Evolutionary conservation across 495 filamentous ascomycete genomes (phyloP).

Genomic region (Hypoxylon subgilvum): DNA sequence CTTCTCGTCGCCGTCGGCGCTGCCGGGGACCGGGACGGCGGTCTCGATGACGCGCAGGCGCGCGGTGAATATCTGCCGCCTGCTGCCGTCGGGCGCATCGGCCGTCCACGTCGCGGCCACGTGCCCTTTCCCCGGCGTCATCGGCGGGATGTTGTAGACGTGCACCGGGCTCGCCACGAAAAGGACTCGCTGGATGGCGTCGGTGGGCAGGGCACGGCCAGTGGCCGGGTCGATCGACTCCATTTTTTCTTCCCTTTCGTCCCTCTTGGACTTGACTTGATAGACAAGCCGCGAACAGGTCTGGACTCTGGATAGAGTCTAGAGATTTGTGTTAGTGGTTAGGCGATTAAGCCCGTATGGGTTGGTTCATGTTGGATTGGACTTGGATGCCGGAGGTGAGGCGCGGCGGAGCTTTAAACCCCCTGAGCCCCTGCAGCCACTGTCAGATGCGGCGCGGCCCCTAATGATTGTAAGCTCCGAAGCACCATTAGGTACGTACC

Average conservation of each 20-base stretch:
- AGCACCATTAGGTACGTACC: constrained; percentile 15
- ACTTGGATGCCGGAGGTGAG: no score
- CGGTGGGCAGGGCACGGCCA: constrained; percentile 60
- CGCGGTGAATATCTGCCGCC: constrained; percentile 78
- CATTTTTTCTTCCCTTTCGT: constrained; percentile 35
- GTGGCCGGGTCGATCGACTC: constrained; percentile 64
- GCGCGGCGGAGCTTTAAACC: constrained; percentile 20
- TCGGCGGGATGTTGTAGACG: constrained; percentile 79
- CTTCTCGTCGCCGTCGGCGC: constrained; percentile 46
- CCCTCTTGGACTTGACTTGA: background rate
- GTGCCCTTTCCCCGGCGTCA: constrained; percentile 73
- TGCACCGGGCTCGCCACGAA: constrained; percentile 73
- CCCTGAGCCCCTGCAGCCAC: constrained; percentile 26
- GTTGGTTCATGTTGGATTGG: no score
- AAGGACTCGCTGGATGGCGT: constrained; percentile 79
- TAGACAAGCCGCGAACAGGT: background rate
- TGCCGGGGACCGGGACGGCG: constrained; percentile 52
- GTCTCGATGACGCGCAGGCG: constrained; percentile 81
- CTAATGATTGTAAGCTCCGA: background rate
- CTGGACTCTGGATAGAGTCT: no score
- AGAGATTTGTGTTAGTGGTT: no score
- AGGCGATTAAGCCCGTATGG: no score
- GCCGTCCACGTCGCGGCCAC: constrained; percentile 77
- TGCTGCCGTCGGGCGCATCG: constrained; percentile 66
- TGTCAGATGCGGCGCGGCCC: background rate